Evolutionary conservation across 164 flowering plant genomes (phyloP).

Genomic region (Macadamia integrifolia): DNA sequence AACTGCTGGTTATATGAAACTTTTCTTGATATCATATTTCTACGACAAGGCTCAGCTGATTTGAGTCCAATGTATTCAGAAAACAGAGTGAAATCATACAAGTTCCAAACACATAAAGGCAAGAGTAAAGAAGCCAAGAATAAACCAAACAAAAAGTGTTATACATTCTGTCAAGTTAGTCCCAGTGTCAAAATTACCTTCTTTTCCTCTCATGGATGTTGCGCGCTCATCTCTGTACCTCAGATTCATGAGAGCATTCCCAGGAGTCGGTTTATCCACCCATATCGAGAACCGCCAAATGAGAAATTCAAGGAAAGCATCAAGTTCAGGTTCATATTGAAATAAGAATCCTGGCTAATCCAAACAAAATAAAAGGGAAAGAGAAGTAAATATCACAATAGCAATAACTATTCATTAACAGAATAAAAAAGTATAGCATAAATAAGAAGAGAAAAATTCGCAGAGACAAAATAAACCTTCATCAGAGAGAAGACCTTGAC

Average conservation of each 20-base stretch:
- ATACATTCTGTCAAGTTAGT: too few relatives aligned
- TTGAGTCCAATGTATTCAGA: too few relatives aligned
- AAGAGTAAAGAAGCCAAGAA: too few relatives aligned
- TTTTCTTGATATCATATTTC: too few relatives aligned
- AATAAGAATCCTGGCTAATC: conserved; percentile 98
- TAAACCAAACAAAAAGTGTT: too few relatives aligned
- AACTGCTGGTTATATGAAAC: too few relatives aligned
- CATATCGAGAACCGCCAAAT: conserved; percentile 97
- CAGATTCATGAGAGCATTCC: conserved; percentile 90
- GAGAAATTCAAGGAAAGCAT: conserved; percentile 96
- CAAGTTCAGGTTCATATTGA: conserved; percentile 97
- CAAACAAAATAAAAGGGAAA: conserved; percentile 32
- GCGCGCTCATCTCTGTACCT: conserved; percentile 92
- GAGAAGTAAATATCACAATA: conserved; percentile 14
- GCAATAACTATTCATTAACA: not conserved
- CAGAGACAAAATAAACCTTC: conserved; percentile 51
- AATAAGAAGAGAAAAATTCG: not conserved
- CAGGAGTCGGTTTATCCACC: conserved; percentile 99
- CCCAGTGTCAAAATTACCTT: conserved; percentile 32
- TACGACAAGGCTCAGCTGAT: too few relatives aligned
- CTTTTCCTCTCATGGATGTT: conserved; percentile 43
- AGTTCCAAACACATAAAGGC: too few relatives aligned
- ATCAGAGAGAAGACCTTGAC: conserved; percentile 88
- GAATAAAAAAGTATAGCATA: not conserved
- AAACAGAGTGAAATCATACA: too few relatives aligned